Percentiles rank a stretch among this genome's conserved stretches.
Conservation (phyloP, 75 land plant genomes). For the Selaginella tamariscina region DNA sequence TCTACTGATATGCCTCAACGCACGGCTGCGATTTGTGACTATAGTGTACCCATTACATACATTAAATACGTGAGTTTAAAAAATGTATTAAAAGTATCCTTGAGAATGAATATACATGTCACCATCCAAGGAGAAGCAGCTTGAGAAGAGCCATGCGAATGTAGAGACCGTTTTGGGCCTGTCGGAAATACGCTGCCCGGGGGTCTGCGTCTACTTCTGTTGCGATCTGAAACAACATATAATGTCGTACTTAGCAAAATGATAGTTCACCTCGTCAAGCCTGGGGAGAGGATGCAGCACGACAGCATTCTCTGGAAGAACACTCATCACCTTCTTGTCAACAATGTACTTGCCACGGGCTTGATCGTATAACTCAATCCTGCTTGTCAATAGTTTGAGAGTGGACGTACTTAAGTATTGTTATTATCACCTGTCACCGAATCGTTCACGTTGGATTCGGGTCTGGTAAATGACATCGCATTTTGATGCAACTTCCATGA, state of each 20-base stretch:
- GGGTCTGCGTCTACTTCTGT: constrained; percentile 84
- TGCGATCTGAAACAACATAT: constrained; percentile 44
- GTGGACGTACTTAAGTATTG: too few relatives aligned
- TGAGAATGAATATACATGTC: too few relatives aligned
- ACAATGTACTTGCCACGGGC: constrained; percentile 94
- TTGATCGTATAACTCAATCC: constrained; percentile 64
- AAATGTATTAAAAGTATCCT: too few relatives aligned
- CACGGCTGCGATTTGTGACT: too few relatives aligned
- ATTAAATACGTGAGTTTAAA: too few relatives aligned
- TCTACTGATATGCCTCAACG: too few relatives aligned
- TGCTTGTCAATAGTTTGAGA: too few relatives aligned
- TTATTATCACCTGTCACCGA: too few relatives aligned
- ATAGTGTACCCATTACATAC: too few relatives aligned
- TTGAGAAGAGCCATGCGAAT: constrained; percentile 93
- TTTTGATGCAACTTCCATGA: constrained; percentile 86
- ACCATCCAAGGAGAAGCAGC: constrained; percentile 84
- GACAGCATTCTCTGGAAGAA: constrained; percentile 69
- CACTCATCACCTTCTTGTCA: constrained; percentile 49
- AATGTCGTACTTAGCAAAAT: background rate
- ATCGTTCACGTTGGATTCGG: constrained; percentile 67
- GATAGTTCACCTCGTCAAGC: constrained; percentile 70
- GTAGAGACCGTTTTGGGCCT: constrained; percentile 96
- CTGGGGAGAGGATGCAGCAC: constrained; percentile 95
- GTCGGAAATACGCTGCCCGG: constrained; percentile 93
- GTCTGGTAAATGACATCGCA: constrained; percentile 98